These are phyloP conservation scores for Sphaerostilbella broomeana DNA, from an alignment of 2,329 filamentous ascomycete species.

Conservation along the genomic window DNA sequence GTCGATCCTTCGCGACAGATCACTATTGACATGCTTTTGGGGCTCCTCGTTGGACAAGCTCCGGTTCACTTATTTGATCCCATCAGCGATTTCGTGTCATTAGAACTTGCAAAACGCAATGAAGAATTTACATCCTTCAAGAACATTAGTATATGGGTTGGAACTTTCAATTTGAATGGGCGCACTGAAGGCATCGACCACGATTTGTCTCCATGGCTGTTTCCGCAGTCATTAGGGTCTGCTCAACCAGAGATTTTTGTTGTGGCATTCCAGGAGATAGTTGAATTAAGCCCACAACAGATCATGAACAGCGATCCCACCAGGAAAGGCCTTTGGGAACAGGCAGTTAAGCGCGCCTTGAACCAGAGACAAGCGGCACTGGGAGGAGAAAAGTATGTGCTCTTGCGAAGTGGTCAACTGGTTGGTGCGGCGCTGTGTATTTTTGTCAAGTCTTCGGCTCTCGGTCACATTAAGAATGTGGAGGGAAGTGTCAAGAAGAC, in stretches of 20 bases:
- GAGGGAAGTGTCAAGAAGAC: constrained; percentile 92
- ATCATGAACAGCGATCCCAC: constrained; percentile 98
- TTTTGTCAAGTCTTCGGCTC: constrained; percentile 72
- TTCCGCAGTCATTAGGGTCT: constrained; percentile 51
- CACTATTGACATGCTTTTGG: constrained; percentile 89
- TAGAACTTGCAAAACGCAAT: constrained; percentile 62
- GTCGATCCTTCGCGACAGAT: constrained; percentile 87
- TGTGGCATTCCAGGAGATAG: constrained; percentile 95
- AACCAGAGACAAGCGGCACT: constrained; percentile 62
- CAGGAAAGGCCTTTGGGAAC: constrained; percentile 79
- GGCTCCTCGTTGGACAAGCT: constrained; percentile 73
- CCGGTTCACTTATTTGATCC: constrained; percentile 88
- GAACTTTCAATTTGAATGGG: constrained; percentile 94
- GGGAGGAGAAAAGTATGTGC: constrained; percentile 73
- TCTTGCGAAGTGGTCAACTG: constrained; percentile 85
- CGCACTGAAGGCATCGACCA: constrained; percentile 69
- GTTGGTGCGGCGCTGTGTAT: constrained; percentile 90
- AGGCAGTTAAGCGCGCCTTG: constrained; percentile 67
- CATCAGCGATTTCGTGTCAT: constrained; percentile 81
- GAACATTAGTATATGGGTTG: constrained; percentile 73
- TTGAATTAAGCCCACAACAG: constrained; percentile 94
- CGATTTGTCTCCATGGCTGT: constrained; percentile 82
- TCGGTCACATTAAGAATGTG: constrained; percentile 87
- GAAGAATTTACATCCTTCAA: constrained; percentile 70
- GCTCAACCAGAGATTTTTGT: constrained; percentile 78